Percentiles rank a stretch among this genome's conserved stretches.
Evolutionary conservation across 2,329 filamentous ascomycete species (phyloP).

Genomic region (Apiospora saccharicola): DNA sequence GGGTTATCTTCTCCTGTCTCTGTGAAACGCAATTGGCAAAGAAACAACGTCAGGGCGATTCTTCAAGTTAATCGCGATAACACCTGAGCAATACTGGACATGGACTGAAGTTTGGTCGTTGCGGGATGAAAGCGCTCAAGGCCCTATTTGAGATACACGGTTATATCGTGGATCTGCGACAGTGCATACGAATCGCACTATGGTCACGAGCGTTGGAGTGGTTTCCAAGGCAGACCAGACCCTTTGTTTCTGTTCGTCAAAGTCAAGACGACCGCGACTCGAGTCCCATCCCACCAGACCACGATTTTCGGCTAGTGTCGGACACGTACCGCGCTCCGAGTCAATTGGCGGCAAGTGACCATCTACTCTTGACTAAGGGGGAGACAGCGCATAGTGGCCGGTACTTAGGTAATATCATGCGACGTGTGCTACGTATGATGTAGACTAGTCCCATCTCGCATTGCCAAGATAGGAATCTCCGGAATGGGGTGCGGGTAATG

Average conservation of each 20-base stretch:
- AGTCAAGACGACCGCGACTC: background rate
- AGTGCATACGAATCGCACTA: background rate
- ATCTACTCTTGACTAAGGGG: background rate
- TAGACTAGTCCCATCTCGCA: background rate
- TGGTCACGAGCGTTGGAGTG: background rate
- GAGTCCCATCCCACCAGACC: background rate
- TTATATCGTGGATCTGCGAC: conserved; percentile 2
- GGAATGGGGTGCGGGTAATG: background rate
- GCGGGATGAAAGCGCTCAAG: background rate
- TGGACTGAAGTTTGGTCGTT: no score
- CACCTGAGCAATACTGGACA: background rate
- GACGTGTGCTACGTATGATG: background rate
- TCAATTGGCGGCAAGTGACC: background rate
- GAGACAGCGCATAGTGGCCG: background rate
- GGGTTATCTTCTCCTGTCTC: background rate
- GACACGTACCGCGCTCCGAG: background rate
- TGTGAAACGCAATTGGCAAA: background rate
- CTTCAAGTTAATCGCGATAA: background rate
- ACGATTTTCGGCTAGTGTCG: background rate
- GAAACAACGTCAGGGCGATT: background rate
- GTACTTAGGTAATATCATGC: background rate
- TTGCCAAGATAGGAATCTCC: background rate
- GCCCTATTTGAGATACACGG: conserved; percentile 2
- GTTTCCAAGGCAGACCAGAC: background rate
- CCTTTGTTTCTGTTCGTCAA: background rate